These are phyloP conservation scores for Aspergillus sp. DNA, from an alignment of 2,329 filamentous ascomycete genomes.

Conservation along the genomic window DNA sequence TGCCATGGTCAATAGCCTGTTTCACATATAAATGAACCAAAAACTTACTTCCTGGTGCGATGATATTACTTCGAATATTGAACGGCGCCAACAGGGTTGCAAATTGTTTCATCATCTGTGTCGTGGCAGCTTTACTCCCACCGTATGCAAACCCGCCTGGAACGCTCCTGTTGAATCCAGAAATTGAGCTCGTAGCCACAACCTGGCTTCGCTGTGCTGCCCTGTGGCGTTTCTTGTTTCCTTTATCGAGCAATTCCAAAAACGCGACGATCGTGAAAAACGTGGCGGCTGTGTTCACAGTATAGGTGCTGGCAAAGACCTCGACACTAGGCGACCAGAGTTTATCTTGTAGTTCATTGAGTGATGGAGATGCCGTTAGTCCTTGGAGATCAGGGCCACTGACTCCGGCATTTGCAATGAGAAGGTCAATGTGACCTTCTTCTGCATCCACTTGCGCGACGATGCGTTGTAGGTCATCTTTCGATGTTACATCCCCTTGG, in stretches of 20 bases:
- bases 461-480: constrained; percentile 40
- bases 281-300: neutral
- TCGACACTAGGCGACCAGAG: neutral
- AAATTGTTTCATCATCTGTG: constrained; percentile 19
- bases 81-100: constrained; percentile 14
- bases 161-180: neutral
- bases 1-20: too few relatives aligned
- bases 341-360: neutral
- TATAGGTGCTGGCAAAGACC: neutral
- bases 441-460: constrained; percentile 45
- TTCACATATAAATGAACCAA: too few relatives aligned
- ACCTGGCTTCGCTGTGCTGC: neutral
- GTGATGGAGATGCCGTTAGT: too few relatives aligned
- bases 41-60: constrained; percentile 22
- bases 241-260: neutral
- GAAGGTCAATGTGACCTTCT: constrained; percentile 50
- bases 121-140: constrained; percentile 23
- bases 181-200: neutral
- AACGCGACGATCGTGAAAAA: neutral
- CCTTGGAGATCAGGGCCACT: constrained; percentile 33
- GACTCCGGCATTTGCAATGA: constrained; percentile 52
- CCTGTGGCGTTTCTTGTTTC: neutral
- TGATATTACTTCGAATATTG: constrained; percentile 24
- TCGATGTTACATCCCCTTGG: constrained; percentile 45
- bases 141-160: neutral